phyloP scores from a whole-genome alignment of 2,329 filamentous ascomycete genomes.

The Penicillium verrucosum region DNA sequence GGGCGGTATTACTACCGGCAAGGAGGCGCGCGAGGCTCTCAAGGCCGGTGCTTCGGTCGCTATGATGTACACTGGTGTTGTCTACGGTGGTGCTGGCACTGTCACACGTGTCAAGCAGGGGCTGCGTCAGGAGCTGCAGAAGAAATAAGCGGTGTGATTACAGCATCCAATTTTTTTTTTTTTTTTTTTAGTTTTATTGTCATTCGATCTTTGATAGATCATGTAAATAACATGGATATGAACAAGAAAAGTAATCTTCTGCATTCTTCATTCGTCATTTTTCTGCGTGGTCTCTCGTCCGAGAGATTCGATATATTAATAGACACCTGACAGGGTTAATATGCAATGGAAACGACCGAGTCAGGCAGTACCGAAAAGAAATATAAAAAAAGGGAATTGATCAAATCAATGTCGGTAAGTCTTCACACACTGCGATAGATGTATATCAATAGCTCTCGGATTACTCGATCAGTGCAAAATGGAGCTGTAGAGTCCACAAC shows the following conservation, averaged over 20 bases:
- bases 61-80: conserved; percentile 81
- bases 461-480: conserved; percentile 19
- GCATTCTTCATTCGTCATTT: neutral
- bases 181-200: neutral
- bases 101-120: conserved; percentile 53
- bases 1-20: conserved; percentile 85
- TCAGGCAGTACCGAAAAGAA: neutral
- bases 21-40: conserved; percentile 75
- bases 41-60: conserved; percentile 87
- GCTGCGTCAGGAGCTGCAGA: conserved; percentile 40
- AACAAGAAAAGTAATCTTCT: neutral
- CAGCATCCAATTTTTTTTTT: neutral
- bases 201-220: conserved; percentile 3
- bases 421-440: neutral
- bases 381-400: neutral
- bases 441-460: conserved; percentile 14
- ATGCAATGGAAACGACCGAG: neutral
- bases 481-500: neutral
- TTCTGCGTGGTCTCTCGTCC: neutral
- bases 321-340: neutral
- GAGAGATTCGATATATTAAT: neutral
- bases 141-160: conserved; percentile 21
- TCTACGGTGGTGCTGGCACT: conserved; percentile 62
- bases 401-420: neutral
- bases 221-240: conserved; percentile 23